Evolutionary conservation across 2,329 filamentous ascomycete genomes (phyloP).

Genomic region (Fusarium pseudoanthophilum): DNA sequence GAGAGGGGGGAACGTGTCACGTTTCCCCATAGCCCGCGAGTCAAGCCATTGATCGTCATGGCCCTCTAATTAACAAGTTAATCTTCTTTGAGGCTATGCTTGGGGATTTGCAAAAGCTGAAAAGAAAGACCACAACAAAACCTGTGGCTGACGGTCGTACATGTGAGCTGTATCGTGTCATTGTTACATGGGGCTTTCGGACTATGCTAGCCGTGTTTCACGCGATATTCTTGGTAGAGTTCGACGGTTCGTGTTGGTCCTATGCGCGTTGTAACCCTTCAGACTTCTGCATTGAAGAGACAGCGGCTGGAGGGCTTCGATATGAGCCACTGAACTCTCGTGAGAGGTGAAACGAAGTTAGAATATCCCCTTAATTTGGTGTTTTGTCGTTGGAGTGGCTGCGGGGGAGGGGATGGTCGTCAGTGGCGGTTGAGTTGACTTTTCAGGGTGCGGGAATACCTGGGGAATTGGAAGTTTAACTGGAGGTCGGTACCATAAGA

Average conservation of each 20-base stretch:
- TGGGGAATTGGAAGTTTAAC: background rate
- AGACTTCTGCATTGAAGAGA: background rate
- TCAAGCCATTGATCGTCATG: conserved; percentile 27
- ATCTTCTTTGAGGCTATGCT: conserved; percentile 13
- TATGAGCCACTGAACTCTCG: conserved; percentile 7
- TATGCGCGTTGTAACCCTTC: conserved; percentile 1
- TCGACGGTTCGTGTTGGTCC: background rate
- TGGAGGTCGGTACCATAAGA: background rate
- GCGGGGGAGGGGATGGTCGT: background rate
- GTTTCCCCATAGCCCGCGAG: conserved; percentile 17
- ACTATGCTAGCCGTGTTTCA: conserved; percentile 2
- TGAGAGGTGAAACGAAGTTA: background rate
- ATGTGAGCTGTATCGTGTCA: conserved; percentile 12
- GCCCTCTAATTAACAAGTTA: background rate
- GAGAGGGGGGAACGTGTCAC: conserved; percentile 12
- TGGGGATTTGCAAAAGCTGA: conserved; percentile 8
- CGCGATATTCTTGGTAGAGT: background rate
- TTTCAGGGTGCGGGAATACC: background rate
- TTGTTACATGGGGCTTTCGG: conserved; percentile 3
- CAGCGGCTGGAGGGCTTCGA: background rate
- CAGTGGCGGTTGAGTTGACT: background rate
- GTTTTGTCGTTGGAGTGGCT: background rate
- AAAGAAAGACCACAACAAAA: background rate
- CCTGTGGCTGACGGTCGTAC: conserved; percentile 4
- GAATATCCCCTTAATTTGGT: background rate